phyloP scores from a whole-genome alignment of 2,329 filamentous ascomycete genomes.

The Xylariaceae sp. region DNA sequence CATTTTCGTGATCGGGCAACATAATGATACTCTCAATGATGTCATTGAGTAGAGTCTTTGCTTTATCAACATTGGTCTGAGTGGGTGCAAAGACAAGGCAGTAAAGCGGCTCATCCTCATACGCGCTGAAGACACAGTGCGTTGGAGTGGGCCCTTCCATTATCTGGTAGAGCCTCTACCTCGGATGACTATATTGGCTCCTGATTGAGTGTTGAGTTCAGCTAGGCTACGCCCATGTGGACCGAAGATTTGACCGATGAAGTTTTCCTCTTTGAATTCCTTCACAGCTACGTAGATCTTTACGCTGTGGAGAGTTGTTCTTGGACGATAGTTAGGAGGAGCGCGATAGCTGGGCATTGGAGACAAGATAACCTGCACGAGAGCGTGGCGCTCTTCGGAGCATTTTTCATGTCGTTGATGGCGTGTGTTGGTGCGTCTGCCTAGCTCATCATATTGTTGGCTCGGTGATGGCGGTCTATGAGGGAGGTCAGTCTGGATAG shows the following conservation, averaged over 20 bases:
- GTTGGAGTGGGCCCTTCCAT: slow-evolving; percentile 49
- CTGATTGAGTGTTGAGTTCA: slow-evolving; percentile 74
- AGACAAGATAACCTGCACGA: slow-evolving; percentile 74
- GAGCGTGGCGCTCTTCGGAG: slow-evolving; percentile 73
- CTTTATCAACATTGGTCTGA: slow-evolving; percentile 42
- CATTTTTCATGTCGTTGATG: slow-evolving; percentile 73
- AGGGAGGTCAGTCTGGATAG: slow-evolving; percentile 68
- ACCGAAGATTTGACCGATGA: slow-evolving; percentile 83
- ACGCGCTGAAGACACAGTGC: background rate
- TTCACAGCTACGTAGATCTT: slow-evolving; percentile 81
- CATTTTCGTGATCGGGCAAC: slow-evolving; percentile 68
- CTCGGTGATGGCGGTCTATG: slow-evolving; percentile 72
- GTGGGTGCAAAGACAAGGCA: background rate
- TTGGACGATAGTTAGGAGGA: slow-evolving; percentile 62
- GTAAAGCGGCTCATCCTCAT: slow-evolving; percentile 1
- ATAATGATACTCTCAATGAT: slow-evolving; percentile 76
- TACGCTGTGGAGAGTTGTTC: slow-evolving; percentile 75
- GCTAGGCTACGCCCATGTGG: slow-evolving; percentile 79
- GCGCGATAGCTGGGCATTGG: slow-evolving; percentile 75
- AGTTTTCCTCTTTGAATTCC: slow-evolving; percentile 83
- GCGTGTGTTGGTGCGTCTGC: slow-evolving; percentile 75
- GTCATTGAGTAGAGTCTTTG: slow-evolving; percentile 71
- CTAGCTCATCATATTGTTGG: slow-evolving; percentile 76
- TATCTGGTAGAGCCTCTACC: slow-evolving; percentile 81
- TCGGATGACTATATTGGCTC: slow-evolving; percentile 74